Percentiles rank a stretch among this genome's conserved stretches.
Conservation (phyloP, 768 basidiomycete species). For the Hypholoma sublateritium region DNA sequence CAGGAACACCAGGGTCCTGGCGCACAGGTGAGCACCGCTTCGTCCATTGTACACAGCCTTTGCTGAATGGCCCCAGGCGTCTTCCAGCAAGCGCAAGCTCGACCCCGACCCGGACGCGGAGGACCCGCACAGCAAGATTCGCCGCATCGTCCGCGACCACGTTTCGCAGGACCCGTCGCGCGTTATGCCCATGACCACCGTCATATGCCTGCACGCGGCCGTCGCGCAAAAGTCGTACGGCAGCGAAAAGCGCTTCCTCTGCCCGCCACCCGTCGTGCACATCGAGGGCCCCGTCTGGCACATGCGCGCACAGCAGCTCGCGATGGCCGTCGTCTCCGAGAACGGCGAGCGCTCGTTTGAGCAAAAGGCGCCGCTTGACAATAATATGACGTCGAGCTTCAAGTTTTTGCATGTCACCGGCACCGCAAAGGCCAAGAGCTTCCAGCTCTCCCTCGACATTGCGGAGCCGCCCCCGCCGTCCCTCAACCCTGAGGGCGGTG, state of each 20-base stretch:
- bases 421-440: slow-evolving; percentile 87
- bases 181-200: slow-evolving; percentile 87
- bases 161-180: slow-evolving; percentile 73
- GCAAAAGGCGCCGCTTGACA: slow-evolving; percentile 81
- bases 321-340: slow-evolving; percentile 86
- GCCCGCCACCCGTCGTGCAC: slow-evolving; percentile 90
- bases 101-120: slow-evolving; percentile 60
- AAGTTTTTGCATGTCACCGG: slow-evolving; percentile 90
- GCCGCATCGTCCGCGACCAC: slow-evolving; percentile 82
- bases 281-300: slow-evolving; percentile 89
- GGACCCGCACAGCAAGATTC: slow-evolving; percentile 74
- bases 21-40: slow-evolving; percentile 16
- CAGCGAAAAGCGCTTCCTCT: slow-evolving; percentile 92
- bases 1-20: slow-evolving; percentile 22
- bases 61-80: slow-evolving; percentile 23
- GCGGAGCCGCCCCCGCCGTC: slow-evolving; percentile 67
- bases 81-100: slow-evolving; percentile 72
- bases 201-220: slow-evolving; percentile 87
- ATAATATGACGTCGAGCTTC: slow-evolving; percentile 85
- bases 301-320: slow-evolving; percentile 76
- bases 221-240: slow-evolving; percentile 97
- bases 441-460: slow-evolving; percentile 83
- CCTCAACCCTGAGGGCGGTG: slow-evolving; percentile 42
- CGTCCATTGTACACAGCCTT: slow-evolving; percentile 1
- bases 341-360: slow-evolving; percentile 81